Percentiles rank a stretch among this genome's conserved stretches.
Evolutionary conservation across 805 yeast species (phyloP).

Genomic region (Yarrowia keelungensis): DNA sequence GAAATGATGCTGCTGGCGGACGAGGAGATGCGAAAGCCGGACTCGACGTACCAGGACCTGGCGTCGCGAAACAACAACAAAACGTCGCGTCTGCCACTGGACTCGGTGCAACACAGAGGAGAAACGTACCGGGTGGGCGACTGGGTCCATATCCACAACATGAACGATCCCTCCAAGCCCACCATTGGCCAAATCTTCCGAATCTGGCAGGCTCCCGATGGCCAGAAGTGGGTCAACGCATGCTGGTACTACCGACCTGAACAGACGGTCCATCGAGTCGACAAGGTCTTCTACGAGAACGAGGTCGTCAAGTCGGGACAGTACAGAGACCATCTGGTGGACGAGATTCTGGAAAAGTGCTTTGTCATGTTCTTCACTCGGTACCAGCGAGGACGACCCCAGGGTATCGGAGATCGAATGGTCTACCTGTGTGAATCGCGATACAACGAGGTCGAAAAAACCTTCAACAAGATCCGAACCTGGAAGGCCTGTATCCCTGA

Average conservation of each 20-base stretch:
- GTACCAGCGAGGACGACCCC: slow-evolving; percentile 92
- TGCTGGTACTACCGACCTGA: slow-evolving; percentile 99
- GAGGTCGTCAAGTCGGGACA: slow-evolving; percentile 98
- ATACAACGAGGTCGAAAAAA: slow-evolving; percentile 87
- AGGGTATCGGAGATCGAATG: slow-evolving; percentile 68
- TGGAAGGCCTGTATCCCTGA: slow-evolving; percentile 99
- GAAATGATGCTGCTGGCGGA: slow-evolving; percentile 63
- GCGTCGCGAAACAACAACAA: slow-evolving; percentile 59
- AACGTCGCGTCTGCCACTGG: slow-evolving; percentile 77
- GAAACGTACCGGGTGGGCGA: slow-evolving; percentile 85
- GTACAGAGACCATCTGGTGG: slow-evolving; percentile 89
- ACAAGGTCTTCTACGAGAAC: slow-evolving; percentile 86
- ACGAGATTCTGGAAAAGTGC: slow-evolving; percentile 90
- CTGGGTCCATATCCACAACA: slow-evolving; percentile 89
- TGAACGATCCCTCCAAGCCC: slow-evolving; percentile 87
- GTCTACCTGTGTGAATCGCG: slow-evolving; percentile 94
- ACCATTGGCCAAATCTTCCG: slow-evolving; percentile 93
- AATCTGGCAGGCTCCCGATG: slow-evolving; percentile 83
- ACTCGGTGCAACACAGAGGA: slow-evolving; percentile 73
- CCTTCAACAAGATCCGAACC: slow-evolving; percentile 92
- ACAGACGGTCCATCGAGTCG: slow-evolving; percentile 93
- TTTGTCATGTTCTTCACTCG: slow-evolving; percentile 94
- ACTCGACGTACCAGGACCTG: slow-evolving; percentile 66
- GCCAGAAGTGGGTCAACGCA: slow-evolving; percentile 85
- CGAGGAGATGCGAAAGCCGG: slow-evolving; percentile 80